phyloP scores from a whole-genome alignment of 257 asterid species.

The Buddleja alternifolia region DNA sequence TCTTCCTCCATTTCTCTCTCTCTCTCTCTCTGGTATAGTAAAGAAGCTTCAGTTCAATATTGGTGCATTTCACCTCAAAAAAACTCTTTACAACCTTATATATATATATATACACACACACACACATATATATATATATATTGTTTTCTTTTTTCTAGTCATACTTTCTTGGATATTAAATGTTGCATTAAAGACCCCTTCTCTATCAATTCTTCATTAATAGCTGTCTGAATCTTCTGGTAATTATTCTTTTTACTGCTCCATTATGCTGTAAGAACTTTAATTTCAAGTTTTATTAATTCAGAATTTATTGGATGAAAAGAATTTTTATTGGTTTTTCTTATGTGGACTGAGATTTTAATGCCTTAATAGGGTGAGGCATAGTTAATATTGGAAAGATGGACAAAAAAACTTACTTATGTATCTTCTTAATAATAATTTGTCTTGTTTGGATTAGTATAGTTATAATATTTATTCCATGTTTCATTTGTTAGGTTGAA shows the following conservation, averaged over 20 bases:
- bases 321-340: no score
- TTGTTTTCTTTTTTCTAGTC: not conserved
- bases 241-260: no score
- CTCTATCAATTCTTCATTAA: slow-evolving; percentile 25
- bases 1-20: slow-evolving; percentile 18
- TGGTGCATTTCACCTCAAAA: slow-evolving; percentile 38
- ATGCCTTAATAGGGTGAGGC: no score
- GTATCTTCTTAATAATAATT: not conserved
- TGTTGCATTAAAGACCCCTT: slow-evolving; percentile 51
- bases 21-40: no score
- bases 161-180: slow-evolving; percentile 36
- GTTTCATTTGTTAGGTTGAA: slow-evolving; percentile 7
- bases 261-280: no score
- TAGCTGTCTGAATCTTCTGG: no score
- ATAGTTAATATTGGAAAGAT: no score
- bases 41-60: slow-evolving; percentile 27
- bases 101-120: no score
- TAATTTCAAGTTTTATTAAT: no score
- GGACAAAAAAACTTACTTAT: not conserved
- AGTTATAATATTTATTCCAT: not conserved
- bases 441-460: not conserved
- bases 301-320: no score
- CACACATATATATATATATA: no score
- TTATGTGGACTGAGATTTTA: no score
- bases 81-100: slow-evolving; percentile 29